These are phyloP conservation scores for Pelargonium cotyledonis DNA, from an alignment of 441 rosid genomes.

Conservation along the genomic window DNA sequence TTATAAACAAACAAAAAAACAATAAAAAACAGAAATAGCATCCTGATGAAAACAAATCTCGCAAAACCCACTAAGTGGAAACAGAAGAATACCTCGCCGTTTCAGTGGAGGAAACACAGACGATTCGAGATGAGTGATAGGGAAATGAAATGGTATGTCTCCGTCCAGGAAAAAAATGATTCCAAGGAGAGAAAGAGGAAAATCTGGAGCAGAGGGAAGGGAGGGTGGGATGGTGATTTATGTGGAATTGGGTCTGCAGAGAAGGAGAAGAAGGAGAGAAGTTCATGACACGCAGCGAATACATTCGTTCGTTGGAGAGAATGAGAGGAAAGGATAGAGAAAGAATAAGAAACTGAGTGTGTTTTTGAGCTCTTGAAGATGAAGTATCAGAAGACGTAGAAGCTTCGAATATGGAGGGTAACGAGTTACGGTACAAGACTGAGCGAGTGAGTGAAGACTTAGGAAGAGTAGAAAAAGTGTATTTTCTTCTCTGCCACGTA, in stretches of 20 bases:
- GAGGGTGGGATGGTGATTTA: not conserved
- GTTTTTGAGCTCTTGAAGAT: not conserved
- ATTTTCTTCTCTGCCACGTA: not conserved
- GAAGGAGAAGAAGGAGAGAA: not conserved
- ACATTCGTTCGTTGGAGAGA: conserved; percentile 4
- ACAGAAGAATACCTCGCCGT: not conserved
- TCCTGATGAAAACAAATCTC: not conserved
- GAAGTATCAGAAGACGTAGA: too few species aligned
- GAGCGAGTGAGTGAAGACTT: not conserved
- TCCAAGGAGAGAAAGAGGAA: not conserved
- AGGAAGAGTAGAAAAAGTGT: not conserved
- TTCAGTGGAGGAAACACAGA: conserved; percentile 5
- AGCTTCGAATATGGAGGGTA: not conserved
- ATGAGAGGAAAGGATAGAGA: conserved; percentile 2
- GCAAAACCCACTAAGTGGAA: not conserved
- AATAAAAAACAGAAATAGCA: not conserved
- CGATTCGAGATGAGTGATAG: not conserved
- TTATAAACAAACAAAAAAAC: not conserved
- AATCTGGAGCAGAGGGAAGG: not conserved
- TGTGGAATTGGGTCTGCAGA: not conserved
- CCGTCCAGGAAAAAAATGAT: not conserved
- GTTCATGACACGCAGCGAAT: conserved; percentile 4
- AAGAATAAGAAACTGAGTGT: not conserved
- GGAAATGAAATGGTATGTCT: not conserved
- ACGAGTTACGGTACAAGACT: not conserved